Evolutionary conservation across 192 early-diverging fungal species (phyloP), one percentile per base, ranked within the genome.

Genomic region (Geosiphon pyriformis): DNA sequence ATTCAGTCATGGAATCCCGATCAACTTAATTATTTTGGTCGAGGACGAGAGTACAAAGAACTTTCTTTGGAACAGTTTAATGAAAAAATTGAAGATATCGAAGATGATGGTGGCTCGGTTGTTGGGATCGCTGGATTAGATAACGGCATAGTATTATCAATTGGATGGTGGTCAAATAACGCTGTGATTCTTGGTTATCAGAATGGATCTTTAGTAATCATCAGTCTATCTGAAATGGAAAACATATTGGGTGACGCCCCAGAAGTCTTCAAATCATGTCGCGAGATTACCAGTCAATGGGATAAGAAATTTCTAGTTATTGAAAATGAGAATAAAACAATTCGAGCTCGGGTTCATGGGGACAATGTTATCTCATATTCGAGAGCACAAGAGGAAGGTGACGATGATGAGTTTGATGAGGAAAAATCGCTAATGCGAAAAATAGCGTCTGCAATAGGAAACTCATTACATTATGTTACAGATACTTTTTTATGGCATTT

Each of bases 161-260:
- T 78, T 47, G 70, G 74, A 11, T 87, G 78, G 74, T 87, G 83
- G 85, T 68, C 85, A 27, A 67, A 75, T 46, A 65, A 76, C 50
- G 75, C 77, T 10, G 61, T 85, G 35, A 60, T 75, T 1, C 47
- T 87, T 17, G 67, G 77, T 3, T 87, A 81, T 49, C 70, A 68
- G 35, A 70, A 82, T 52, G 85, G 85, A 20, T 70, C 72, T 12
- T 66, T 86, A 47, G 74, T 76, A 27, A 77, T 87, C 34, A 50
- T 76, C 1, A 64, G 76, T 31, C 63, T 84, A 22, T 72, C 82
- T 2, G 60, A 76, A 2, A 59, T 82, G 65, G 35, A 69, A 11
- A 78, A 78, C 50, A 78, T 78, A 35, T 54, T 78, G n/a, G 73
- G 77, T 33, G 68, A 74, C 22, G 66, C 74, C 34, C 77, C 77